A percentile compares a stretch with the other conserved stretches of the same genome.
Evolutionary conservation across 371 early-diverging fungal genomes (phyloP).

Genomic region (Mortierella sp.): DNA sequence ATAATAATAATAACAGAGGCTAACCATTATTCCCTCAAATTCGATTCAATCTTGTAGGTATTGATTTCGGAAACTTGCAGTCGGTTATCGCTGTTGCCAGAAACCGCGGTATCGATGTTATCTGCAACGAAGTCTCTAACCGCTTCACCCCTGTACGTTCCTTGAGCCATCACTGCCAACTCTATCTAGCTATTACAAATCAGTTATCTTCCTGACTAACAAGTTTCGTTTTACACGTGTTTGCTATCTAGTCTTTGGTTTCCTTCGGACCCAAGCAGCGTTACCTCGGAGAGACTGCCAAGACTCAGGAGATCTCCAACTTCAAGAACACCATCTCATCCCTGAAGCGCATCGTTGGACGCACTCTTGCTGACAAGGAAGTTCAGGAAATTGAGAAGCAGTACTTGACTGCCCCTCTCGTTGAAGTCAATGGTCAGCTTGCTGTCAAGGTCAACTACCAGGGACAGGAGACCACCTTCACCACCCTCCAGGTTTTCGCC

Average conservation of each 20-base stretch:
- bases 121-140: slow-evolving; percentile 97
- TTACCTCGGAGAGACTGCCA: slow-evolving; percentile 95
- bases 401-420: slow-evolving; percentile 85
- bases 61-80: slow-evolving; percentile 97
- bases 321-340: slow-evolving; percentile 95
- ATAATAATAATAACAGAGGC: not conserved
- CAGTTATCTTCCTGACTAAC: not conserved
- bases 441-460: slow-evolving; percentile 90
- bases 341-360: slow-evolving; percentile 78
- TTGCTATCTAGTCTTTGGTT: slow-evolving; percentile 73
- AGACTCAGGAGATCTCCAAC: slow-evolving; percentile 95
- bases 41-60: slow-evolving; percentile 65
- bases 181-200: not conserved
- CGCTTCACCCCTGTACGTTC: slow-evolving; percentile 92
- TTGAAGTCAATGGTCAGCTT: slow-evolving; percentile 86
- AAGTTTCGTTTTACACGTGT: not conserved
- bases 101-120: slow-evolving; percentile 98
- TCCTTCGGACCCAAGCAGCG: slow-evolving; percentile 96
- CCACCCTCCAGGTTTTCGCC: slow-evolving; percentile 90
- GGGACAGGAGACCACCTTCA: slow-evolving; percentile 82
- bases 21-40: not conserved
- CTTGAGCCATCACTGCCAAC: not conserved
- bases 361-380: slow-evolving; percentile 91
- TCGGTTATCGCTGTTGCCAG: slow-evolving; percentile 97
- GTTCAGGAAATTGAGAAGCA: slow-evolving; percentile 86